These are phyloP conservation scores for Hortaea werneckii DNA, from an alignment of 2,329 filamentous ascomycete genomes.

Conservation along the genomic window DNA sequence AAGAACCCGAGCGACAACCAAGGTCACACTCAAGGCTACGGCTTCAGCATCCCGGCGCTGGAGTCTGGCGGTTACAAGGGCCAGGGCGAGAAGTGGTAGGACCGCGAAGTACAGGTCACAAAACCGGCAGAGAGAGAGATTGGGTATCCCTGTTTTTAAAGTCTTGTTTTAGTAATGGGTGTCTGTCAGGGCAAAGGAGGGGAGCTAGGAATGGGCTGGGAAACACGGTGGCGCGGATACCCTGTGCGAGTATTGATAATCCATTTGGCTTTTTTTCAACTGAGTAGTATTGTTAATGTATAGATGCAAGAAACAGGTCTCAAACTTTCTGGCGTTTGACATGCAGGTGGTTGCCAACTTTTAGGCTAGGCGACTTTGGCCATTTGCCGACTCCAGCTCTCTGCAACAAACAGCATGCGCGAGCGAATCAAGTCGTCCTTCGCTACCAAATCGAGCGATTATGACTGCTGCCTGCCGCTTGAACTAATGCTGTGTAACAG, in stretches of 20 bases:
- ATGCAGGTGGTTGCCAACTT: too few relatives aligned
- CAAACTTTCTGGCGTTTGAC: too few relatives aligned
- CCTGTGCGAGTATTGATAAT: slow-evolving; percentile 1
- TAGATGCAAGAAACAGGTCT: too few relatives aligned
- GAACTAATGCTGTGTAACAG: too few relatives aligned
- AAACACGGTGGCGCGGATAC: not conserved
- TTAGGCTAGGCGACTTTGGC: too few relatives aligned
- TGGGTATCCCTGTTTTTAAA: not conserved
- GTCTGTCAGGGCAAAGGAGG: not conserved
- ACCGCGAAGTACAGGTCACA: not conserved
- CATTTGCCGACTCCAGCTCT: too few relatives aligned
- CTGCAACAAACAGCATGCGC: too few relatives aligned
- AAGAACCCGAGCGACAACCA: slow-evolving; percentile 33
- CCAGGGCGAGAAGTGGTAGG: slow-evolving; percentile 20
- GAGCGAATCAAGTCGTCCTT: too few relatives aligned
- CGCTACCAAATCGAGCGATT: too few relatives aligned
- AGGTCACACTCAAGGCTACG: slow-evolving; percentile 41
- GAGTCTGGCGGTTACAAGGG: slow-evolving; percentile 17
- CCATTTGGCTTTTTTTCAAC: not conserved
- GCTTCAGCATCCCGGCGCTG: slow-evolving; percentile 38
- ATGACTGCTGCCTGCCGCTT: too few relatives aligned
- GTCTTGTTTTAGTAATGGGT: not conserved
- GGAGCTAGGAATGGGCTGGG: not conserved
- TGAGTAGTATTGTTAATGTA: not conserved
- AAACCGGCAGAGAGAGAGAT: not conserved